Base-by-base conservation (phyloP, 2,329 filamentous ascomycete genomes). In the Colletotrichum phormii region DNA sequence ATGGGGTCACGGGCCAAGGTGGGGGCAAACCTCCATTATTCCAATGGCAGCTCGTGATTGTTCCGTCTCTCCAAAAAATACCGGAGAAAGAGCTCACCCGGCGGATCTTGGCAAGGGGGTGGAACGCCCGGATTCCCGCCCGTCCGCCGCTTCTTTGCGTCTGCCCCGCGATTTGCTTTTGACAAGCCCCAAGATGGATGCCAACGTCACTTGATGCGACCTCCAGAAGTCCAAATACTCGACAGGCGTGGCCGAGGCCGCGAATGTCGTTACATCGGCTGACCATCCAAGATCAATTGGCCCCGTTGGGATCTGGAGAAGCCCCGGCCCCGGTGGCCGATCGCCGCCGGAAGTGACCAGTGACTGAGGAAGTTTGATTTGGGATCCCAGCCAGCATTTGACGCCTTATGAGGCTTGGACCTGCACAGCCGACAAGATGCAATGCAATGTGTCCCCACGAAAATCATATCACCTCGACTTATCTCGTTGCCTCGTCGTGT, bases 11-110 rank as follows among this genome's bases (percentile, higher is more conserved):
- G 29, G 42, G 31, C 11, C n/a, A n/a, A 8, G 60, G 9, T 70
- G 46, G 66, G 59, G 42, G 9, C 29, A 0, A 22, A 26, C 2
- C 1, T 8, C 6, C 7, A 24, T n/a, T 6, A 3, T 12, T 7
- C 67, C 67, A 70, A 64, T 70, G 12, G 22, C 2, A 18, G 9
- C 26, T 15, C 31, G 29, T 5, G 3, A 46, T 2, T 4, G 9
- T 24, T 6, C 37, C 37, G 12, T 42, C 37, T n/a, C 49, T 49
- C 7, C 42, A 49, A 49, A 15, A 49, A 53, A 8, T 33, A 24
- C 65, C 22, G 37, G 60, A n/a, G 61, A 60, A 64, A 62, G 59
- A 35, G n/a, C 67, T 66, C 46, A n/a, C 62, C 62, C 63, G 57
- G 42, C 42, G 18, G 57, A 71, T 67, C 55, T 67, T 13, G 46